Base-by-base conservation (phyloP, 2,329 filamentous ascomycete genomes). In the Xylariaceae sp. region DNA sequence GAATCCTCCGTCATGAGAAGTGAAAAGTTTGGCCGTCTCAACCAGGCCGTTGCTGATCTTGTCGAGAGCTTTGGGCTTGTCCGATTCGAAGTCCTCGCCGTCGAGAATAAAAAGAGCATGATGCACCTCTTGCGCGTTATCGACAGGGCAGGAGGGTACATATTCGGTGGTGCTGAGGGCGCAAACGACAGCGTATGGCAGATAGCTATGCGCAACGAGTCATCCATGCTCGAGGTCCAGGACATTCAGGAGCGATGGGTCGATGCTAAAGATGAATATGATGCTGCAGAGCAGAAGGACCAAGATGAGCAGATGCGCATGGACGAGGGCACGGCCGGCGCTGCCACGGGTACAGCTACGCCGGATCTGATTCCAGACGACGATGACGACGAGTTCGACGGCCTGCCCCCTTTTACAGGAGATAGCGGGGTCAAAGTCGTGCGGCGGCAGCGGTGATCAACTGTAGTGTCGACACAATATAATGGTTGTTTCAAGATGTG, bases 141-240 rank as follows among this genome's bases (percentile, higher is more conserved):
- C 60, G 93, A 98, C 65, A 80, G 93, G 34, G 92, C 93, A 0
- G 85, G 88, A 8, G 93, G 93, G 0, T 97, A 97, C 68, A 86
- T 90, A 1, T 96, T 98, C 70, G 91, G 91, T 0, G 79, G 85
- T 5, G 86, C 89, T 0, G 89, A 96, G 64, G 92, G 90, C 2
- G 88, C 90, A 37, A 96, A 97, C 57, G 92, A 98, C 64, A 91
- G 86, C 6, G 81, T 98, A n/a, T 98, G 93, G 93, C 88, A 94
- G 61, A 83, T 97, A 36, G 89, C 93, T 3, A 95, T 97, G 82
- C 82, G 90, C 45, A 82, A 83, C 47, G 82, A 84, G 47, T 80
- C 82, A 27, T 81, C 80, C 23, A 71, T 83, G 67, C 82, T 95
- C 75, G 90, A 94, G 58, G 82, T 90, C 8, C 75, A 85, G 48